Evolutionary conservation across 768 basidiomycete species (phyloP), one percentile per base, ranked within the genome.

Genomic region (Mrakia frigida): DNA sequence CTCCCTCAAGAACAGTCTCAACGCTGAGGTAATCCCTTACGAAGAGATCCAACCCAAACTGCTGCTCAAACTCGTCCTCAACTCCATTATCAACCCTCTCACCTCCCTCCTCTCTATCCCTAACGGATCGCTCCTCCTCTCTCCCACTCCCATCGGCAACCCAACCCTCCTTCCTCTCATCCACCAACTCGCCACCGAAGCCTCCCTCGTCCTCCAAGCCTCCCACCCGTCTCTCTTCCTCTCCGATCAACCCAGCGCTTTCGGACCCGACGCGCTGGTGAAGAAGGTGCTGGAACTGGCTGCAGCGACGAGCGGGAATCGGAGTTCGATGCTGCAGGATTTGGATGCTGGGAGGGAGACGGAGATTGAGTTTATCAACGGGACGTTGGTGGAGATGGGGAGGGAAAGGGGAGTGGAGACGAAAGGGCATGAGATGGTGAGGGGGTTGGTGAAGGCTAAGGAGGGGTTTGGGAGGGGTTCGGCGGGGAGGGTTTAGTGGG

Each of bases 291-390:
- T 86, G 68, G 86, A 87, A 28, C 87, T 93, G 61, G 87, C 89
- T 23, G 78, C 85, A 13, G 73, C 84, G 33, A 95, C 92, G 5
- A 84, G 83, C 59, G 84, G 84, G 21, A 93, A 94, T 81, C 87
- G 89, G 71, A 93, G 93, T 9, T 92, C 91, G 23, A 97, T 93
- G 88, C 85, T 94, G 25, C 82, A 85, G 23, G 93, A 96, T 81
- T 82, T 95, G 39, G 86, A 86, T 78, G 83, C 83, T 43, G 89
- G 90, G 60, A 74, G 80, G 71, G 78, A 81, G 7, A 94, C 93
- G 0, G 94, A 98, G 84, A 87, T 98, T 33, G 88, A 90, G 25
- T 92, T 85, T 80, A 85, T 97, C 80, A 94, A 92, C 77, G 94
- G 95, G 6, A 92, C 94, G 82, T 82, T 98, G 69, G 81, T 89